These are phyloP conservation scores for Fallopia convolvulus DNA, from an alignment of 148 eudicot species.

Conservation along the genomic window DNA sequence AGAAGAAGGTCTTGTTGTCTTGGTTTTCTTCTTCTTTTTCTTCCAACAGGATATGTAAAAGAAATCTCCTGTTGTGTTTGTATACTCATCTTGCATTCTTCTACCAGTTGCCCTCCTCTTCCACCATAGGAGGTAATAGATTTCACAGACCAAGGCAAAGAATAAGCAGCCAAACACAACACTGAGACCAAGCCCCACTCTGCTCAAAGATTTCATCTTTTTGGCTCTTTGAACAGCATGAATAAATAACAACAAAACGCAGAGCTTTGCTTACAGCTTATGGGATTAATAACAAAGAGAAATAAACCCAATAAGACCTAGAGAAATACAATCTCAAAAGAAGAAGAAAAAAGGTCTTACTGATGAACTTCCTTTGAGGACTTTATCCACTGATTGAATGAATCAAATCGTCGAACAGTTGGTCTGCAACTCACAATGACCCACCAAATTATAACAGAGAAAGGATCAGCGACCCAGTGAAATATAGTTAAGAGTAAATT, in stretches of 20 bases:
- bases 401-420: constrained; percentile 8
- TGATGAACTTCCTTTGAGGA: neutral
- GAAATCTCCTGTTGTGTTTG: constrained; percentile 24
- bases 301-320: neutral
- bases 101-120: constrained; percentile 40
- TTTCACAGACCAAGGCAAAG: constrained; percentile 57
- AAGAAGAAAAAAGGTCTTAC: neutral
- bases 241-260: neutral
- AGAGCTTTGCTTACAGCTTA: neutral
- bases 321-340: neutral
- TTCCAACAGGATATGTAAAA: constrained; percentile 36
- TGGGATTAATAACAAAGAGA: neutral
- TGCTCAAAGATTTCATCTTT: constrained; percentile 54
- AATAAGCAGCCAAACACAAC: constrained; percentile 56
- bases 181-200: constrained; percentile 62
- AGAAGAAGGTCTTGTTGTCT: constrained; percentile 1
- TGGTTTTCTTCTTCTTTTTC: constrained; percentile 16
- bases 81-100: constrained; percentile 12
- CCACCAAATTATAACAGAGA: neutral
- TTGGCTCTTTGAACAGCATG: neutral
- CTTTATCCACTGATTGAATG: neutral
- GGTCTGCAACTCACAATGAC: neutral
- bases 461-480: no score
- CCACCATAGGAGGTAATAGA: constrained; percentile 83
- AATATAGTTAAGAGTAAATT: neutral